Percentiles rank a stretch among this genome's conserved stretches.
Evolutionary conservation across 768 basidiomycete species (phyloP).

Genomic region (Suillus sp.): DNA sequence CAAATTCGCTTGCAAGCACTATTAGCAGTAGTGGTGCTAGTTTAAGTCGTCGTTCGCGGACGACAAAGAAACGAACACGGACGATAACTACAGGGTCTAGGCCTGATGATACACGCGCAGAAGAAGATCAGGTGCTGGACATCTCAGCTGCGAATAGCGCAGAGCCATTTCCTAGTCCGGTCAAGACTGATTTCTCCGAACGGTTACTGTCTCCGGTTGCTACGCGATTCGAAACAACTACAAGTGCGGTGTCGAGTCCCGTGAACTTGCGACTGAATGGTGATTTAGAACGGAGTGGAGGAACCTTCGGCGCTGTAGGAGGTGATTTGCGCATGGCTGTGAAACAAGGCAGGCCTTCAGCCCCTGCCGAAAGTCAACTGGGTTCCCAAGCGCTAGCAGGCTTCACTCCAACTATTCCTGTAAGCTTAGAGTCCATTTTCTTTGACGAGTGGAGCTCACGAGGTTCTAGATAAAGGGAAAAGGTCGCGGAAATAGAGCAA

Average conservation of each 20-base stretch:
- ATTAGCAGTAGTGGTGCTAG: slow-evolving; percentile 51
- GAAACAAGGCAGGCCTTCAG: slow-evolving; percentile 16
- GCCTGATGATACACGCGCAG: slow-evolving; percentile 22
- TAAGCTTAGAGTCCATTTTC: not conserved
- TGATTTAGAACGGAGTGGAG: slow-evolving; percentile 28
- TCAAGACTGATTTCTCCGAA: slow-evolving; percentile 16
- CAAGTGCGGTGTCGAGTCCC: slow-evolving; percentile 16
- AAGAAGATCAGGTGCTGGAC: slow-evolving; percentile 29
- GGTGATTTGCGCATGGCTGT: slow-evolving; percentile 10
- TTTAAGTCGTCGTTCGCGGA: slow-evolving; percentile 50
- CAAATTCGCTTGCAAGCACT: slow-evolving; percentile 38
- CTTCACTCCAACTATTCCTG: slow-evolving; percentile 5
- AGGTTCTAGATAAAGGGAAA: slow-evolving; percentile 37
- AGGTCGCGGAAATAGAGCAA: slow-evolving; percentile 35
- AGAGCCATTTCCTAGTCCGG: slow-evolving; percentile 10
- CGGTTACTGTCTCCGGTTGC: slow-evolving; percentile 14
- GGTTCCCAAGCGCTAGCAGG: not conserved
- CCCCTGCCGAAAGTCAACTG: slow-evolving; percentile 16
- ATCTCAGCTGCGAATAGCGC: slow-evolving; percentile 30
- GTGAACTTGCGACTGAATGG: slow-evolving; percentile 15
- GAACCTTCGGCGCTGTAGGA: slow-evolving; percentile 28
- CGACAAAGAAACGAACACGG: slow-evolving; percentile 55
- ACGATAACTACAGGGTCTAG: slow-evolving; percentile 44
- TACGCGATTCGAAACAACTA: slow-evolving; percentile 19
- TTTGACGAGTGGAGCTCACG: slow-evolving; percentile 3